Conservation (phyloP, 2,329 filamentous ascomycete species). For the Alternaria dauci region DNA sequence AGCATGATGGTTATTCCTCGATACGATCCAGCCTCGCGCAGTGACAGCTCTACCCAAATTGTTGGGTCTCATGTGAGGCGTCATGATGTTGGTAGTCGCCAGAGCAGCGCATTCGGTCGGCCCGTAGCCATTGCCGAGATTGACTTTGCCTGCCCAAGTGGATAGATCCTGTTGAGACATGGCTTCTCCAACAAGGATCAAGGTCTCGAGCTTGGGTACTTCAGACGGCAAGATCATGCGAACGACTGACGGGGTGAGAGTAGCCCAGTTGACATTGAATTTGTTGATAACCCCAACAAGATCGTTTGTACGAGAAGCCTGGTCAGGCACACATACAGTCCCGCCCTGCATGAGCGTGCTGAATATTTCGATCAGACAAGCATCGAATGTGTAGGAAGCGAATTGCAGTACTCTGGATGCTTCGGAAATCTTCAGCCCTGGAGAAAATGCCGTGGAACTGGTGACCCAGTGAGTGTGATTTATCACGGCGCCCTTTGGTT, state of each 20-base stretch:
- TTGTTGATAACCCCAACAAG: conserved; percentile 53
- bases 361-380: conserved; percentile 57
- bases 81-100: conserved; percentile 45
- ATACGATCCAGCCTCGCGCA: conserved; percentile 50
- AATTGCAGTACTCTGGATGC: conserved; percentile 65
- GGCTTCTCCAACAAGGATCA: conserved; percentile 45
- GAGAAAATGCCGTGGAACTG: conserved; percentile 38
- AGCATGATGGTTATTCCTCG: conserved; percentile 44
- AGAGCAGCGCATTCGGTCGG: conserved; percentile 51
- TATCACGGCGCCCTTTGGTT: conserved; percentile 69
- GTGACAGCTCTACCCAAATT: conserved; percentile 48
- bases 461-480: conserved; percentile 68
- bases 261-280: conserved; percentile 53
- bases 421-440: conserved; percentile 54
- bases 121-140: conserved; percentile 52
- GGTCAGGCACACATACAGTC: conserved; percentile 59
- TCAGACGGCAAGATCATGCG: conserved; percentile 41
- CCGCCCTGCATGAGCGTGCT: conserved; percentile 58
- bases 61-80: conserved; percentile 37
- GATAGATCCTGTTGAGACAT: conserved; percentile 46
- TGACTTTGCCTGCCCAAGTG: conserved; percentile 48
- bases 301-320: conserved; percentile 57
- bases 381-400: conserved; percentile 57
- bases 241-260: conserved; percentile 56
- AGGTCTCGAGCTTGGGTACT: conserved; percentile 36